These are phyloP conservation scores for Cystoderma amianthinum DNA, from an alignment of 768 basidiomycete genomes.

Conservation along the genomic window DNA sequence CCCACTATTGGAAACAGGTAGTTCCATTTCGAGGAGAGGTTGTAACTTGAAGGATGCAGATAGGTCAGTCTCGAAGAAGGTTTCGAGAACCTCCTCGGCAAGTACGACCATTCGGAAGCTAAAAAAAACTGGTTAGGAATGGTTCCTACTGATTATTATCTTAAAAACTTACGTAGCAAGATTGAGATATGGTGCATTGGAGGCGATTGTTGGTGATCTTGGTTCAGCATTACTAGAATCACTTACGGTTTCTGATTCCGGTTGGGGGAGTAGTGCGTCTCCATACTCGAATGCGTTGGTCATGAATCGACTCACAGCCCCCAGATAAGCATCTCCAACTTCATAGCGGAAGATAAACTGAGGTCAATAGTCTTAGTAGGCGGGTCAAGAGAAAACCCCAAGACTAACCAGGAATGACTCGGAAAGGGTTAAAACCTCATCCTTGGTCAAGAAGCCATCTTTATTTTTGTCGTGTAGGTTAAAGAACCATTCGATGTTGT, in stretches of 20 bases:
- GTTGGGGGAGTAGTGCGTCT: constrained; percentile 74
- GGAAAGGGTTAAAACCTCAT: constrained; percentile 91
- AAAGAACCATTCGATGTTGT: constrained; percentile 99
- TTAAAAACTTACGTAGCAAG: constrained; percentile 61
- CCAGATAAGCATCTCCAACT: constrained; percentile 92
- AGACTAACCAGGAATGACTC: constrained; percentile 81
- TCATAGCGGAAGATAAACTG: constrained; percentile 99
- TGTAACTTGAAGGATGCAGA: constrained; percentile 83
- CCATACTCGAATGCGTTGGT: constrained; percentile 98
- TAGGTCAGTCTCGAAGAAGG: constrained; percentile 93
- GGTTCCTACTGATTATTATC: not conserved
- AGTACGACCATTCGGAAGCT: constrained; percentile 99
- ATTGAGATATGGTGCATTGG: constrained; percentile 90
- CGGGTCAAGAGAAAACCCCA: not conserved
- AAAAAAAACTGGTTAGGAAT: constrained; percentile 2
- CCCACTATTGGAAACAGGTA: constrained; percentile 50
- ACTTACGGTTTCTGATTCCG: constrained; percentile 21
- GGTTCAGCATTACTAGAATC: constrained; percentile 20
- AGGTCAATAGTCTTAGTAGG: constrained; percentile 4
- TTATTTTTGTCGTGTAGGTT: constrained; percentile 93
- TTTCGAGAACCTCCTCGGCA: constrained; percentile 92
- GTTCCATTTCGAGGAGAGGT: constrained; percentile 59
- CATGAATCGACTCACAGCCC: constrained; percentile 95
- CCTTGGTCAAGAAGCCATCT: constrained; percentile 92
- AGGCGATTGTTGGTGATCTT: constrained; percentile 42